These are phyloP conservation scores for Oryza rufipogon DNA, from an alignment of 176 grass and related monocot species.

Conservation along the genomic window DNA sequence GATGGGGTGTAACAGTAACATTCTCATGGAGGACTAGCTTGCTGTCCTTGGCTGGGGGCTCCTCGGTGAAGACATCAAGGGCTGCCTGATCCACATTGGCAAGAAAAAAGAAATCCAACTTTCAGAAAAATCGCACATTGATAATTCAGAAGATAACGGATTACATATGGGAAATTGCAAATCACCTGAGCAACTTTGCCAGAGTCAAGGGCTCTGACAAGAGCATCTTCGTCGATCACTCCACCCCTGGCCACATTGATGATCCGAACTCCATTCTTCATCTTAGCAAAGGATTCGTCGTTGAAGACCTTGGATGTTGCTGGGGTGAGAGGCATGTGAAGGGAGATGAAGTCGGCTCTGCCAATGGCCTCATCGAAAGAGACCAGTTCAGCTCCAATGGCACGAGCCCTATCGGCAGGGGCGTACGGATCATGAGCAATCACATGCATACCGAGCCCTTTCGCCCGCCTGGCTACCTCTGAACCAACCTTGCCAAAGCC, in stretches of 20 bases:
- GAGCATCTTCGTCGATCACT: constrained; percentile 91
- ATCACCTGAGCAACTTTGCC: constrained; percentile 92
- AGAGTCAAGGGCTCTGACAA: constrained; percentile 84
- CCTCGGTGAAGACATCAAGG: constrained; percentile 93
- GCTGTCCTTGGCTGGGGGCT: constrained; percentile 80
- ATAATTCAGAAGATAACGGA: not conserved
- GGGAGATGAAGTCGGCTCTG: constrained; percentile 89
- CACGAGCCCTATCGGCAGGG: constrained; percentile 74
- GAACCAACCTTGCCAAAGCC: constrained; percentile 98
- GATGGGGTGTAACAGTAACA: constrained; percentile 88
- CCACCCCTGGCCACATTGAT: constrained; percentile 97
- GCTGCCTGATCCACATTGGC: constrained; percentile 70
- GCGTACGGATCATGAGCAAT: constrained; percentile 96
- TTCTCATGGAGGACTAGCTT: constrained; percentile 92
- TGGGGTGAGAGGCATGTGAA: constrained; percentile 90
- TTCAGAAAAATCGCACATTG: constrained; percentile 26
- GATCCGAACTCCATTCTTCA: constrained; percentile 87
- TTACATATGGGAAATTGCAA: not conserved
- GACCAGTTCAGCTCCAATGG: constrained; percentile 83
- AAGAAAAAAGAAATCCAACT: not conserved
- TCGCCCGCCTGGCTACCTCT: constrained; percentile 85
- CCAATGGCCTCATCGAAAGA: constrained; percentile 85
- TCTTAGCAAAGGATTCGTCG: constrained; percentile 77
- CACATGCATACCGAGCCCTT: constrained; percentile 91
- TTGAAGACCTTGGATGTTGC: constrained; percentile 83